phyloP scores from a whole-genome alignment of 1,284 basidiomycete genomes.

The Cryptococcus sp. region DNA sequence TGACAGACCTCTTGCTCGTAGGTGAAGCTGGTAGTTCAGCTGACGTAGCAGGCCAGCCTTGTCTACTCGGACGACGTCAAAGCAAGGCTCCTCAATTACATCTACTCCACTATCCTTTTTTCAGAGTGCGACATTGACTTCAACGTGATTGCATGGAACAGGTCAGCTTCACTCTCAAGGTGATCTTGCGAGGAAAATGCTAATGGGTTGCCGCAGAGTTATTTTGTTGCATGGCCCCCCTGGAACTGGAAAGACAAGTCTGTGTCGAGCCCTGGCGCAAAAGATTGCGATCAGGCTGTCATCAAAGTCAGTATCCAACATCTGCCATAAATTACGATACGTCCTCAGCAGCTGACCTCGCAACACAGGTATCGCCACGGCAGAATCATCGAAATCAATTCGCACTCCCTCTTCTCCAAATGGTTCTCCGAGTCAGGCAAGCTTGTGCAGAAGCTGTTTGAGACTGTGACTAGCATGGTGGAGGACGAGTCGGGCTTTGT shows the following conservation, averaged over 20 bases:
- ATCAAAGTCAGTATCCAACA: slow-evolving; percentile 58
- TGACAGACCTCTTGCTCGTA: background rate
- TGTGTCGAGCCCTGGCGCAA: slow-evolving; percentile 91
- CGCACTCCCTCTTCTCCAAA: slow-evolving; percentile 89
- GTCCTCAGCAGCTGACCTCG: background rate
- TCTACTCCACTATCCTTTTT: slow-evolving; percentile 85
- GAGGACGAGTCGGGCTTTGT: slow-evolving; percentile 90
- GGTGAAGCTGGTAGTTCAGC: background rate
- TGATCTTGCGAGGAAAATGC: background rate
- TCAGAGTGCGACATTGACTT: slow-evolving; percentile 85
- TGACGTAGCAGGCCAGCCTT: slow-evolving; percentile 54
- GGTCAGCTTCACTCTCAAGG: slow-evolving; percentile 49
- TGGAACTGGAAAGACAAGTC: slow-evolving; percentile 94
- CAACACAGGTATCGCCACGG: slow-evolving; percentile 70
- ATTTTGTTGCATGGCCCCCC: slow-evolving; percentile 94
- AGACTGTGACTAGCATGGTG: slow-evolving; percentile 76
- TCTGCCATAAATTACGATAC: background rate
- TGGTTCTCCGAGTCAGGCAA: slow-evolving; percentile 99
- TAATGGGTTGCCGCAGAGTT: slow-evolving; percentile 53
- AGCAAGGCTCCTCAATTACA: slow-evolving; percentile 81
- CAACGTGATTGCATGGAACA: slow-evolving; percentile 92
- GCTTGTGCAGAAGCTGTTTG: slow-evolving; percentile 90
- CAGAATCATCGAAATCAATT: slow-evolving; percentile 93
- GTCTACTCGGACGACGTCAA: slow-evolving; percentile 91
- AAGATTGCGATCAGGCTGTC: slow-evolving; percentile 90